Percentiles rank a stretch among this genome's conserved stretches.
phyloP scores from a whole-genome alignment of 2,329 filamentous ascomycete species.

The Colletotrichum destructivum region DNA sequence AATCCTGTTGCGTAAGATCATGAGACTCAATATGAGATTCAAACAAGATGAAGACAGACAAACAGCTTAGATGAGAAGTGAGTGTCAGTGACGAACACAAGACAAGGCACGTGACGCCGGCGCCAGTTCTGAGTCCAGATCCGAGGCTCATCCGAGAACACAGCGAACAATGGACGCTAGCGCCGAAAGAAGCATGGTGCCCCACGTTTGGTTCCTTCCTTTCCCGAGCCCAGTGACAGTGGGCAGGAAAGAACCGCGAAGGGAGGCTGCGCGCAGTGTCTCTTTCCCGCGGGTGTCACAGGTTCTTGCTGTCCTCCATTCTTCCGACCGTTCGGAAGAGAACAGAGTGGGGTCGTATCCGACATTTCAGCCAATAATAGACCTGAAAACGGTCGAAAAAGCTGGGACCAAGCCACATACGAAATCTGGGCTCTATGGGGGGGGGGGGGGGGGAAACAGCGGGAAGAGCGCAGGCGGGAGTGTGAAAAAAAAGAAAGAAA shows the following conservation, averaged over 20 bases:
- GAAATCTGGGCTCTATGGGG: constrained; percentile 14
- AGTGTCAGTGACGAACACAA: background rate
- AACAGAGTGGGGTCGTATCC: background rate
- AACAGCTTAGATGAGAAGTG: background rate
- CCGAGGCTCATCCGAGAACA: constrained; percentile 34
- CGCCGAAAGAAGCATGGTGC: background rate
- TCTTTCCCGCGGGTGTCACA: constrained; percentile 35
- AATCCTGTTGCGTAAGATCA: too few relatives aligned
- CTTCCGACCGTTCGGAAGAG: constrained; percentile 30
- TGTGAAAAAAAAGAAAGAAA: background rate
- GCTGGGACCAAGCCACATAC: constrained; percentile 27
- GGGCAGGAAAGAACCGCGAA: constrained; percentile 14
- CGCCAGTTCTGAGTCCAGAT: background rate
- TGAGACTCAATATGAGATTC: background rate
- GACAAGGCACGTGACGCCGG: constrained; percentile 12
- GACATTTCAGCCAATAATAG: constrained; percentile 20
- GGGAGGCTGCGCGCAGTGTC: constrained; percentile 17
- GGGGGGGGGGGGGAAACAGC: background rate
- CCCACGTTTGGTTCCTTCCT: constrained; percentile 38
- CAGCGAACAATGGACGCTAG: constrained; percentile 4
- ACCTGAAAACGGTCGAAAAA: background rate
- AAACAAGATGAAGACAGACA: background rate
- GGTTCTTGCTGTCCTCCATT: constrained; percentile 17
- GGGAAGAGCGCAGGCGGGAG: too few relatives aligned
- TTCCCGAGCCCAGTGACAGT: constrained; percentile 30